Conservation (phyloP, 208 protist genomes). For the Leishmania guyanensis region DNA sequence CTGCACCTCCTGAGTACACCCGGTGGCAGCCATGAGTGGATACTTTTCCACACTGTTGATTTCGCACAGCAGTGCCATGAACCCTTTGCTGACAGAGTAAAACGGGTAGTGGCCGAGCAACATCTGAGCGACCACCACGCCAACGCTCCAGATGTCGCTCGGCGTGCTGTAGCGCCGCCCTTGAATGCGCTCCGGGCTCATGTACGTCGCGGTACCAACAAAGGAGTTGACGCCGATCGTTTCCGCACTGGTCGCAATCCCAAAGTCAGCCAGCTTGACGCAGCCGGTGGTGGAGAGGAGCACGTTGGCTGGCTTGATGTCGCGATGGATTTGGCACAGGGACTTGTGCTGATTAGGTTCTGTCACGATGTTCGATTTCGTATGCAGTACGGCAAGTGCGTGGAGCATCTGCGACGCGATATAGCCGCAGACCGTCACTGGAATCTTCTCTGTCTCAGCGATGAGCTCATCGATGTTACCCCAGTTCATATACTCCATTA, state of each 20-base stretch:
- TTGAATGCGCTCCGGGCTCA: slow-evolving; percentile 87
- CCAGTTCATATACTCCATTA: slow-evolving; percentile 93
- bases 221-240: slow-evolving; percentile 88
- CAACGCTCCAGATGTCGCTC: slow-evolving; percentile 90
- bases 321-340: slow-evolving; percentile 84
- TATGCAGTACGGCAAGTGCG: slow-evolving; percentile 84
- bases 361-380: slow-evolving; percentile 83
- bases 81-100: slow-evolving; percentile 55
- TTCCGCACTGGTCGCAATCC: slow-evolving; percentile 81
- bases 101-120: slow-evolving; percentile 80
- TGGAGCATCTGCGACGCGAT: slow-evolving; percentile 81
- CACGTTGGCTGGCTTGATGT: slow-evolving; percentile 90
- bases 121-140: slow-evolving; percentile 74
- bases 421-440: slow-evolving; percentile 64
- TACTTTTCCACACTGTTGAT: slow-evolving; percentile 71
- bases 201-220: slow-evolving; percentile 87
- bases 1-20: slow-evolving; percentile 67
- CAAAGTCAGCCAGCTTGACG: slow-evolving; percentile 88
- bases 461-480: slow-evolving; percentile 88
- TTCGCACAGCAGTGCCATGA: slow-evolving; percentile 79
- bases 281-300: slow-evolving; percentile 74
- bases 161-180: slow-evolving; percentile 77
- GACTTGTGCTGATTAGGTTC: slow-evolving; percentile 69
- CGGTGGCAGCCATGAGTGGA: slow-evolving; percentile 34
- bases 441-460: slow-evolving; percentile 40